Conservation (phyloP, 2,329 filamentous ascomycete species). For the Aspergillus costaricaensis region DNA sequence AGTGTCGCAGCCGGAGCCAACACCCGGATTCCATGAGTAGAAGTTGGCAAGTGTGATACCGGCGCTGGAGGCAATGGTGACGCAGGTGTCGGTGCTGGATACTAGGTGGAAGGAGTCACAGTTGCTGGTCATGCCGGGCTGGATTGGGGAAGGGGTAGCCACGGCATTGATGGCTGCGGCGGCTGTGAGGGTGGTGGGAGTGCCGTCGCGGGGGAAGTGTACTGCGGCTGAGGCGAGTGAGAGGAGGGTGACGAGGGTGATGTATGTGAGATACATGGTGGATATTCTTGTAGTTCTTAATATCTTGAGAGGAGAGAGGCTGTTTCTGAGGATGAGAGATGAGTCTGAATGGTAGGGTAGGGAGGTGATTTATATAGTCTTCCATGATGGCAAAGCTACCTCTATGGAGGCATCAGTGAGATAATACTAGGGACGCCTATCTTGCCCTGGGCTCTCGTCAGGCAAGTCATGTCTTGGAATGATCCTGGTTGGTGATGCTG, state of each 20-base stretch:
- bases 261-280: not conserved
- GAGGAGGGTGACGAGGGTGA: not conserved
- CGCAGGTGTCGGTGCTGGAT: not conserved
- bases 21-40: constrained; percentile 11
- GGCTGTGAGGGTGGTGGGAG: not conserved
- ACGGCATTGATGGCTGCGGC: not conserved
- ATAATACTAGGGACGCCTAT: not conserved
- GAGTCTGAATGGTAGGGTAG: not conserved
- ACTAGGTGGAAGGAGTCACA: constrained; percentile 4
- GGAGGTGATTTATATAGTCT: not conserved
- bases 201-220: not conserved
- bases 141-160: not conserved
- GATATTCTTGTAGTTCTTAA: not conserved
- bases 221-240: not conserved
- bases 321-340: not conserved
- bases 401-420: not conserved
- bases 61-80: constrained; percentile 4
- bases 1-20: constrained; percentile 6
- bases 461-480: not conserved
- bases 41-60: constrained; percentile 15
- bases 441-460: not conserved
- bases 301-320: not conserved
- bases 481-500: not conserved
- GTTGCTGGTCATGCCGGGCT: constrained; percentile 6
- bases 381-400: not conserved